A percentile compares a stretch with the other conserved stretches of the same genome.
Conservation (phyloP, 345 rosid genomes). For the Hibiscus syriacus region DNA sequence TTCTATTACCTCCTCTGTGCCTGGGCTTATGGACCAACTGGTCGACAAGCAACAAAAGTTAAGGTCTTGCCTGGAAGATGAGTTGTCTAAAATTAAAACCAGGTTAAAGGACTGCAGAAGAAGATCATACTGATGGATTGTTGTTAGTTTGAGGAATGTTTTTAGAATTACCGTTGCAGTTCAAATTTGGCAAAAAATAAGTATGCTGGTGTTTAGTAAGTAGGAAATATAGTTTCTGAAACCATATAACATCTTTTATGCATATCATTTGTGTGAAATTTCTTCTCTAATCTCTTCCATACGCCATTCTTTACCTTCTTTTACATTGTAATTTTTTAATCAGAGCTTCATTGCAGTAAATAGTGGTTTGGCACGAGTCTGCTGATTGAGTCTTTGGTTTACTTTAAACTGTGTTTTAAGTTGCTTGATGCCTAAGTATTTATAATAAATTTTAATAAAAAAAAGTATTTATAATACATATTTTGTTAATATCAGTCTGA, state of each 20-base stretch:
- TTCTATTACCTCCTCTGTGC: slow-evolving; percentile 60
- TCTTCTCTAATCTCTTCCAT: no score
- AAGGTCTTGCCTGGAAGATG: slow-evolving; percentile 31
- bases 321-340: not conserved
- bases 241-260: not conserved
- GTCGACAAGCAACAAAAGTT: slow-evolving; percentile 23
- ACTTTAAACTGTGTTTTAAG: no score
- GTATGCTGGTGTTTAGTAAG: no score
- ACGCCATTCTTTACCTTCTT: no score
- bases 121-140: not conserved
- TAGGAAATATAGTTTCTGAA: not conserved
- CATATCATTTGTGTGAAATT: slow-evolving; percentile 3
- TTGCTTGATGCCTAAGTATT: not conserved
- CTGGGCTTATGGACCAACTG: slow-evolving; percentile 67
- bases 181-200: not conserved
- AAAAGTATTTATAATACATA: no score
- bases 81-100: slow-evolving; percentile 12
- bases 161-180: not conserved
- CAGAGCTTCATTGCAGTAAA: no score
- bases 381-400: no score
- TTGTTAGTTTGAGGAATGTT: not conserved
- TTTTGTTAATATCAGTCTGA: not conserved
- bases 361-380: no score
- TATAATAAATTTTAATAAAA: no score
- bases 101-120: slow-evolving; percentile 15